These are phyloP conservation scores for Fallopia convolvulus DNA, from an alignment of 148 eudicot species.

Conservation along the genomic window DNA sequence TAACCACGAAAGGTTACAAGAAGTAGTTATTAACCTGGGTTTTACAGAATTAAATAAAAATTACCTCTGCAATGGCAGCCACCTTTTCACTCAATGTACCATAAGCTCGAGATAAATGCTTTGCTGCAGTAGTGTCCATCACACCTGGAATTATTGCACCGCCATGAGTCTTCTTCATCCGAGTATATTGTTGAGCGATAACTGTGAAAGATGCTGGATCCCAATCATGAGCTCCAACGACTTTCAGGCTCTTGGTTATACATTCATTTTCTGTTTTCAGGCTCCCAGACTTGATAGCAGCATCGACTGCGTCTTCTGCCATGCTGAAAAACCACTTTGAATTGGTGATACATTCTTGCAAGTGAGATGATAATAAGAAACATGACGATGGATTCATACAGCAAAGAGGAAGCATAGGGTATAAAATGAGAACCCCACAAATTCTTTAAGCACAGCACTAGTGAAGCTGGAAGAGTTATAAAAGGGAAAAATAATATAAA, in stretches of 20 bases:
- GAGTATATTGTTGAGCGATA: constrained; percentile 82
- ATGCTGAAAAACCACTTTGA: constrained; percentile 50
- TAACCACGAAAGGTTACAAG: not conserved
- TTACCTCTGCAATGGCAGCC: constrained; percentile 84
- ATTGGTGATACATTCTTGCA: constrained; percentile 2
- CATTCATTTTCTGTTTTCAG: constrained; percentile 55
- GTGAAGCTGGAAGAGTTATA: no score
- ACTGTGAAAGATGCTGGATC: constrained; percentile 79
- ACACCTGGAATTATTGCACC: constrained; percentile 81
- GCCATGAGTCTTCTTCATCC: constrained; percentile 60
- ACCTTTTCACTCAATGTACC: constrained; percentile 81
- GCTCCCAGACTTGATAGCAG: constrained; percentile 75
- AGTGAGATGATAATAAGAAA: not conserved
- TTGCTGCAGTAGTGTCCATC: constrained; percentile 92
- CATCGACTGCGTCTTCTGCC: constrained; percentile 98
- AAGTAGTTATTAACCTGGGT: not conserved
- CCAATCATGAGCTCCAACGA: constrained; percentile 83
- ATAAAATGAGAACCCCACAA: not conserved
- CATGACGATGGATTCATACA: not conserved
- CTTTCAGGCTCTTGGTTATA: constrained; percentile 54
- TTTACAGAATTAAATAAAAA: not conserved
- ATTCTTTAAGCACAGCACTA: not conserved
- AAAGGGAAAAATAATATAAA: not conserved
- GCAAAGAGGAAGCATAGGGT: not conserved
- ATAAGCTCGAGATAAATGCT: constrained; percentile 86